Base-by-base conservation (phyloP, 2,329 filamentous ascomycete species). In the Tolypocladium amazonense region DNA sequence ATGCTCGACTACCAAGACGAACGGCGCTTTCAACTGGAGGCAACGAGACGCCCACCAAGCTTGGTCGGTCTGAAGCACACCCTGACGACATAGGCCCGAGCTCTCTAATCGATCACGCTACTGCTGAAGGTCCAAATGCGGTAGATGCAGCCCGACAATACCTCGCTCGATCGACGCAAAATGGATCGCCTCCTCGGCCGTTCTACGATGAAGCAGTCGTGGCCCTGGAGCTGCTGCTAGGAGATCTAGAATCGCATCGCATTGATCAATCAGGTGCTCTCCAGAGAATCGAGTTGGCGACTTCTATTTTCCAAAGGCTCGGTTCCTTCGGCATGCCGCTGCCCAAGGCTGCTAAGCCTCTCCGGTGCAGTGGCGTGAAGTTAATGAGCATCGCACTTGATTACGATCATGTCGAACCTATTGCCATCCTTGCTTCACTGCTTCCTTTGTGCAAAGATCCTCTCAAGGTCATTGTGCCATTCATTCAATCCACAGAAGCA, bases 341-440 rank as follows among this genome's bases (percentile, higher is more conserved):
- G 14, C 58, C 62, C 4, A 55, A 61, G 38, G 37, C 59, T 23
- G 57, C 58, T 30, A 57, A 52, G 20, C 23, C 37, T 11, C 33
- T 66, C 25, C 59, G 64, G 56, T 62, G 62, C 47, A 61, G 63
- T 57, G 66, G 66, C 18, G 58, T 67, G 47, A 57, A 64, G 33
- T 55, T 75, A 55, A 65, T 73, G 43, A 64, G 63, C 41, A 59
- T 65, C 14, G 58, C 64, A 8, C 56, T 64, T 20, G 56, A 59
- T 25, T 60, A 61, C 14, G 60, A 63, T 50, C 58, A 69, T 25
- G 60, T 57, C 3, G 64, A 61, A 0, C 62, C 68, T 0, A 56
- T 63, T 14, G 38, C 57, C 7, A 62, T 68, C 5, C 59, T 73
- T 1, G 59, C 65, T n/a, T 55, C 58, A 15, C 37, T 70, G 2